Percentiles rank a stretch among this genome's conserved stretches.
Conservation (phyloP, 805 yeast genomes). For the Kuraishia molischiana region DNA sequence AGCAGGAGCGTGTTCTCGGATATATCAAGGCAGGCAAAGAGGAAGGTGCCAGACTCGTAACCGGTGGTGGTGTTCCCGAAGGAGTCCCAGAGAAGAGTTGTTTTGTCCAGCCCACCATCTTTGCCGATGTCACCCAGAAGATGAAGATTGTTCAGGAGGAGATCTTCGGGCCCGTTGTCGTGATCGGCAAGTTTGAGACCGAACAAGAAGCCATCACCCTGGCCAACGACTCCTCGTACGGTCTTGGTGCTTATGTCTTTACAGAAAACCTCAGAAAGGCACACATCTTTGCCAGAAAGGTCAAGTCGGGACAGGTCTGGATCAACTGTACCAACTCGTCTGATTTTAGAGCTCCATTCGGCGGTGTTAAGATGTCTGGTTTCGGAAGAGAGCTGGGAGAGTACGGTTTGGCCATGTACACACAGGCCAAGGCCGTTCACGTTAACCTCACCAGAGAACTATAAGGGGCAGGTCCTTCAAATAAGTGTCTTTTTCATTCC, state of each 20-base stretch:
- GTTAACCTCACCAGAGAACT: constrained; percentile 39
- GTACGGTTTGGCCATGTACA: constrained; percentile 52
- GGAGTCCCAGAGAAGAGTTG: constrained; percentile 20
- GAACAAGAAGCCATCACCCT: constrained; percentile 53
- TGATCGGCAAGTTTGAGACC: constrained; percentile 55
- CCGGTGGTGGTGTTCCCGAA: constrained; percentile 1
- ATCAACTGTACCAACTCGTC: constrained; percentile 50
- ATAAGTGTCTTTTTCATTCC: neutral
- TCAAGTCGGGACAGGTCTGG: constrained; percentile 63
- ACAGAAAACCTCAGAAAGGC: constrained; percentile 54
- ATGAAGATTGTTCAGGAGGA: constrained; percentile 63
- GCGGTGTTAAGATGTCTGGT: constrained; percentile 62
- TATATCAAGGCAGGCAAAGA: constrained; percentile 35
- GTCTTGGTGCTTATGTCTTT: constrained; percentile 75
- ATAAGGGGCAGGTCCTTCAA: neutral
- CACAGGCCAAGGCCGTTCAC: constrained; percentile 60
- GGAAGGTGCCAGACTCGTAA: constrained; percentile 37
- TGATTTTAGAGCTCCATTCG: constrained; percentile 52
- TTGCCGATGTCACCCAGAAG: constrained; percentile 56
- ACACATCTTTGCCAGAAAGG: constrained; percentile 46
- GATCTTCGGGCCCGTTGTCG: constrained; percentile 75
- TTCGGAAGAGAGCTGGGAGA: constrained; percentile 61
- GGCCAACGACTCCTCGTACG: constrained; percentile 64
- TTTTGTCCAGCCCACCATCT: constrained; percentile 63
- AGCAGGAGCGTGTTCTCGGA: constrained; percentile 38